Evolutionary conservation across 1,284 basidiomycete species (phyloP), one percentile per base, ranked within the genome.

Genomic region (Cerioporus squamosus): DNA sequence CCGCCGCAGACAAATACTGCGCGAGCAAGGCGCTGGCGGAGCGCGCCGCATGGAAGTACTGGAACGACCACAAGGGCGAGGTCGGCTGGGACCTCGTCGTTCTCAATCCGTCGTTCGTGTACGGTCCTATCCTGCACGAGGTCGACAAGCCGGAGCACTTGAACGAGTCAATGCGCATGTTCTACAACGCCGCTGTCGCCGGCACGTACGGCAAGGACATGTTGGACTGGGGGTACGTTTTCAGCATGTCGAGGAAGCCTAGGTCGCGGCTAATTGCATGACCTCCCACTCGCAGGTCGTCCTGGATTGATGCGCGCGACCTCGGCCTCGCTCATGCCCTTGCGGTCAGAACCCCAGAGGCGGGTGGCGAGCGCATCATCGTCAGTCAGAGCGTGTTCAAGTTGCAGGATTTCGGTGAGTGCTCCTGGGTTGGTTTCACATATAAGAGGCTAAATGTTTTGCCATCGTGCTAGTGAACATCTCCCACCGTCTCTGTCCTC

Each of bases 11-110:
- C 44, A 85, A 82, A 67, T 91, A 90, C 68, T 72, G 77, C 45
- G 83, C 81, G 15, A 83, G 81, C 22, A 93, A 94, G 77, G 84
- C 82, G 4, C 75, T 93, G 2, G 90, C 91, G 1, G 91, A 94
- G 70, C 75, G 72, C 63, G 82, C 81, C 81, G 65, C 58, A 62
- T 68, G 65, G 64, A 77, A 82, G 45, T 87, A 87, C 26, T 51
- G 43, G 31, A 76, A 85, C 52, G 76, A 83, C 55, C 73, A 88
- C 66, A 83, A 86, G 68, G 65, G 70, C 2, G 69, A 66, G 33
- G 67, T 81, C 5, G 64, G 67, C 0, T 60, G 58, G 58, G 58
- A 60, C 44, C 40, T 55, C 7, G 45, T 55, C 22, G 55, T 53
- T 18, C 23, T 60, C 6, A 55, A 54, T 18, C 58, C 58, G 40